These are phyloP conservation scores for Dissophora ornata DNA, from an alignment of 192 early-diverging fungal genomes.

Conservation along the genomic window DNA sequence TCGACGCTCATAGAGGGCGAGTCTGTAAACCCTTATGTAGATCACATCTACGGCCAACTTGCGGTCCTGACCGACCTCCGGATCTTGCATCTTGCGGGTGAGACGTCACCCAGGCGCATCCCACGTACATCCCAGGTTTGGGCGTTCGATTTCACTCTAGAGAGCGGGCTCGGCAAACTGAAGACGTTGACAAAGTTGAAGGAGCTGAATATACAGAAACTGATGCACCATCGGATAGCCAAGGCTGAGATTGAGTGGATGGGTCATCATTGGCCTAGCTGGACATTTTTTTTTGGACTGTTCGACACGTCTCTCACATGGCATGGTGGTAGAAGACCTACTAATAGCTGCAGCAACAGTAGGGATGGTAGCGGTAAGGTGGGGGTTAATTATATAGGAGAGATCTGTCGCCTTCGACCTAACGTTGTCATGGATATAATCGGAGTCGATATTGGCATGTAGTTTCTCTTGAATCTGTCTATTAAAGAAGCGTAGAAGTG, in stretches of 20 bases:
- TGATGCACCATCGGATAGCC: constrained; percentile 13
- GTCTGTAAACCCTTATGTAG: constrained; percentile 1
- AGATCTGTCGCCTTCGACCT: too few relatives aligned
- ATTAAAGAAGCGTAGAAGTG: too few relatives aligned
- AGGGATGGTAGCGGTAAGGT: too few relatives aligned
- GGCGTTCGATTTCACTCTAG: constrained; percentile 26
- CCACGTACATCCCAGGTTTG: not conserved
- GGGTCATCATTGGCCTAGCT: constrained; percentile 13
- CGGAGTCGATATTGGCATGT: too few relatives aligned
- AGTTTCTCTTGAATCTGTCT: too few relatives aligned
- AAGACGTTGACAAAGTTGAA: constrained; percentile 1
- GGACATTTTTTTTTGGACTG: not conserved
- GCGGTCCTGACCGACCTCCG: constrained; percentile 7
- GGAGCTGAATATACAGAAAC: constrained; percentile 5
- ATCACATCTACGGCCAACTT: constrained; percentile 29
- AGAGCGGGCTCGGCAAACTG: constrained; percentile 11
- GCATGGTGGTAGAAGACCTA: too few relatives aligned
- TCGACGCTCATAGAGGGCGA: not conserved
- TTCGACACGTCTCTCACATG: too few relatives aligned
- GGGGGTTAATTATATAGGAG: too few relatives aligned
- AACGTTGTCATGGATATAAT: too few relatives aligned
- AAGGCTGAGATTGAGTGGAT: constrained; percentile 21
- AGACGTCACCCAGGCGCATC: not conserved
- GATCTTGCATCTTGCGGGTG: constrained; percentile 16
- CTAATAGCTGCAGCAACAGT: too few relatives aligned